Evolutionary conservation across 805 yeast species (phyloP).

Genomic region (Candida anglica): DNA sequence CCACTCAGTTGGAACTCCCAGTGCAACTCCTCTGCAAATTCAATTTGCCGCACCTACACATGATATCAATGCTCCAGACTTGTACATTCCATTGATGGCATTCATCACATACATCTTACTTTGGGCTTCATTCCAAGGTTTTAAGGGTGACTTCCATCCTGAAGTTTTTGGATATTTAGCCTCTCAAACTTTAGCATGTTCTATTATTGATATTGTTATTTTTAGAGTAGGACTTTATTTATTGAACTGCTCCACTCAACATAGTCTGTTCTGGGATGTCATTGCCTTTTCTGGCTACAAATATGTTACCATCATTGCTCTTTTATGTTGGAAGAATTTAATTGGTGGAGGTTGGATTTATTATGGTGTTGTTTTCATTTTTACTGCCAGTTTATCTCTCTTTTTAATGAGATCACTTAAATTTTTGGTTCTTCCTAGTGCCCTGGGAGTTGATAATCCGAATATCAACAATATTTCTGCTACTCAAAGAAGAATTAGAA

Average conservation of each 20-base stretch:
- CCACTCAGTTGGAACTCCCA: constrained; percentile 19
- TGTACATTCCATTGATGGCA: constrained; percentile 94
- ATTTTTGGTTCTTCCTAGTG: constrained; percentile 60
- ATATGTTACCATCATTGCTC: constrained; percentile 73
- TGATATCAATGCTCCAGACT: constrained; percentile 93
- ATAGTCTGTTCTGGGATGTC: constrained; percentile 67
- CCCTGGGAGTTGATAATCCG: constrained; percentile 32
- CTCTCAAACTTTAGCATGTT: constrained; percentile 80
- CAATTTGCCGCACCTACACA: constrained; percentile 71
- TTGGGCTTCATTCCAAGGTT: constrained; percentile 81
- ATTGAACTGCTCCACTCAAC: constrained; percentile 63
- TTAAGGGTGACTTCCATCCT: constrained; percentile 89
- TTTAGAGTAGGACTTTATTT: constrained; percentile 82
- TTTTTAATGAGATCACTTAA: constrained; percentile 68
- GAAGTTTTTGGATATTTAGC: constrained; percentile 84
- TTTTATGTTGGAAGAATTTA: constrained; percentile 49
- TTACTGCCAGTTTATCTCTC: constrained; percentile 45
- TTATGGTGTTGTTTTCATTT: constrained; percentile 29
- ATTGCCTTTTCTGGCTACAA: constrained; percentile 92
- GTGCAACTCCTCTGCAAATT: constrained; percentile 27
- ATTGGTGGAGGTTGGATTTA: constrained; percentile 32
- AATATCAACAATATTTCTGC: constrained; percentile 58
- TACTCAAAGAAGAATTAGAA: constrained; percentile 71
- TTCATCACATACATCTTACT: constrained; percentile 80
- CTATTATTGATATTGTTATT: constrained; percentile 68